phyloP scores from a whole-genome alignment of 352 stramenopile species.

The Phytopythium ostracodes region DNA sequence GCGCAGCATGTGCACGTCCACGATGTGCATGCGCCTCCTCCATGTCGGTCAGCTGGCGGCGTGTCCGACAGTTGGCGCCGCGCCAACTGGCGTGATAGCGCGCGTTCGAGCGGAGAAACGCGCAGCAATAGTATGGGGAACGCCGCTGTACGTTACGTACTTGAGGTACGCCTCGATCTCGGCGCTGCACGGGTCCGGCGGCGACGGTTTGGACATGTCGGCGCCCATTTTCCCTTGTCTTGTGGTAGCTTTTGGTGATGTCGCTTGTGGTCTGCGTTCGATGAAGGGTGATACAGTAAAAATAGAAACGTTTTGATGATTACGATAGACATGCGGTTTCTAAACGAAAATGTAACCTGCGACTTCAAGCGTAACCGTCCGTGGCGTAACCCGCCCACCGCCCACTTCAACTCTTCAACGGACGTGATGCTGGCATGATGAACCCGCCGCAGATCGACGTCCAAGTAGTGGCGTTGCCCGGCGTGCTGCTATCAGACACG shows the following conservation, averaged over 20 bases:
- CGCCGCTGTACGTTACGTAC: conserved; percentile 27
- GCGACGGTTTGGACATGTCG: conserved; percentile 45
- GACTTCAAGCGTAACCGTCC: too few species aligned
- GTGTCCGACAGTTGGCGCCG: background rate
- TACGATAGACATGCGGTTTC: background rate
- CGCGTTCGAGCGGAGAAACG: conserved; percentile 9
- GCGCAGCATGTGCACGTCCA: background rate
- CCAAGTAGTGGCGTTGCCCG: conserved; percentile 19
- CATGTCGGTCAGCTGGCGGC: background rate
- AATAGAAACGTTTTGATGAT: too few species aligned
- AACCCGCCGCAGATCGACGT: conserved; percentile 4
- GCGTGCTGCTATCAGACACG: conserved; percentile 16
- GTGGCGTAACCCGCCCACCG: too few species aligned
- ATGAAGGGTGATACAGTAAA: background rate
- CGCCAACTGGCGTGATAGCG: background rate
- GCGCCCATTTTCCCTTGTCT: conserved; percentile 40
- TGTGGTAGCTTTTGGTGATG: background rate
- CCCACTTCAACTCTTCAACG: background rate
- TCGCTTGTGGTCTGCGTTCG: background rate
- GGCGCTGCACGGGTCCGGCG: conserved; percentile 40
- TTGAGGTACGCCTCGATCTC: conserved; percentile 76
- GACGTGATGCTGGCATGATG: background rate
- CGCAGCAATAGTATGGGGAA: background rate
- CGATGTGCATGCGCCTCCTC: background rate
- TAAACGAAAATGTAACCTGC: background rate